A percentile compares a stretch with the other conserved stretches of the same genome.
These are phyloP conservation scores for Debaryomyces fabryi DNA, from an alignment of 1,139 yeast species.

Conservation along the genomic window DNA sequence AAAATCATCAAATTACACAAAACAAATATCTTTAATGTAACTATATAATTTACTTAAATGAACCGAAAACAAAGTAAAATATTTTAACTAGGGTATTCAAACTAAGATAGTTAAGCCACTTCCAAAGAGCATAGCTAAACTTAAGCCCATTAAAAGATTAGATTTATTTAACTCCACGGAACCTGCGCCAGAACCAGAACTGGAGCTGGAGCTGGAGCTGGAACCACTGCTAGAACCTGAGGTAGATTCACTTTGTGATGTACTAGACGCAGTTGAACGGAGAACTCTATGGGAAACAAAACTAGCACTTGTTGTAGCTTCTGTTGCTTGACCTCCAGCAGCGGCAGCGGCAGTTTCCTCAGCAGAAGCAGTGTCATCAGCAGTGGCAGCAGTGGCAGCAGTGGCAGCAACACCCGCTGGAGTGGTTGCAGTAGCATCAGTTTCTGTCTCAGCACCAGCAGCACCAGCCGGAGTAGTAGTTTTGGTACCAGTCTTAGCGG, in stretches of 20 bases:
- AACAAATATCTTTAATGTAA: background rate
- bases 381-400: slow-evolving; percentile 10
- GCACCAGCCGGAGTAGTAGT: slow-evolving; percentile 8
- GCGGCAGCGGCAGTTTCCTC: slow-evolving; percentile 7
- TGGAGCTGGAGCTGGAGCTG: slow-evolving; percentile 10
- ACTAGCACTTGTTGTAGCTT: slow-evolving; percentile 8
- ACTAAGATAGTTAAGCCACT: slow-evolving; percentile 1
- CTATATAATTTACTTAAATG: background rate
- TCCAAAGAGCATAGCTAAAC: slow-evolving; percentile 4
- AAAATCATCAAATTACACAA: slow-evolving; percentile 2
- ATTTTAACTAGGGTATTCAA: background rate
- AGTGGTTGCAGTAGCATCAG: slow-evolving; percentile 8
- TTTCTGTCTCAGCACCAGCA: slow-evolving; percentile 10
- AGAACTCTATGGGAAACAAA: slow-evolving; percentile 11
- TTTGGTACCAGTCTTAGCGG: slow-evolving; percentile 13
- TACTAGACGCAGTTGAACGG: slow-evolving; percentile 12
- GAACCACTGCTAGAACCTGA: slow-evolving; percentile 13
- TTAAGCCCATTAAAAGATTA: slow-evolving; percentile 1
- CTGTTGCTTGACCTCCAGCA: slow-evolving; percentile 13
- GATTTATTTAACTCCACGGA: slow-evolving; percentile 6
- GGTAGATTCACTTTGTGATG: slow-evolving; percentile 5
- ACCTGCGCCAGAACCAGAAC: slow-evolving; percentile 3
- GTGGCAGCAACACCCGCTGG: slow-evolving; percentile 19
- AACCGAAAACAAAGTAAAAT: background rate
- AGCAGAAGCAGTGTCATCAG: slow-evolving; percentile 3